Percentiles rank a stretch among this genome's conserved stretches.
Conservation (phyloP, 805 yeast species). For the Candida sphagnicola region DNA sequence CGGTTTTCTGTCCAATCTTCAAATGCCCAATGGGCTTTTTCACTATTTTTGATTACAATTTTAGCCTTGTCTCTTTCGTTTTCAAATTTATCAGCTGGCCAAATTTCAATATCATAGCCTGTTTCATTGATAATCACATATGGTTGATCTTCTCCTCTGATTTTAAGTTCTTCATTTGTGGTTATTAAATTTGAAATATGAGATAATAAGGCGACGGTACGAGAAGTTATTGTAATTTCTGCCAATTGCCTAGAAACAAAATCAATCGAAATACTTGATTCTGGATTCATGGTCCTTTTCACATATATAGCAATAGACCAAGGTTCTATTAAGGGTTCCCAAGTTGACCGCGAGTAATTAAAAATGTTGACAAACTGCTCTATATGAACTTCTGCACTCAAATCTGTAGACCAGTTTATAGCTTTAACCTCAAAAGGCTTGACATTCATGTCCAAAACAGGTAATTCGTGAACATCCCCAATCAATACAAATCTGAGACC, state of each 20-base stretch:
- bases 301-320: slow-evolving; percentile 78
- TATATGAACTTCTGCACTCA: slow-evolving; percentile 63
- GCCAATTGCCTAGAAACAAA: slow-evolving; percentile 72
- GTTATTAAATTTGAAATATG: slow-evolving; percentile 61
- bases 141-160: slow-evolving; percentile 79
- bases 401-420: slow-evolving; percentile 81
- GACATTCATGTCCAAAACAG: slow-evolving; percentile 73
- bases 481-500: slow-evolving; percentile 80
- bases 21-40: slow-evolving; percentile 76
- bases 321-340: slow-evolving; percentile 94
- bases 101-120: slow-evolving; percentile 74
- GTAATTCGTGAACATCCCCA: slow-evolving; percentile 89
- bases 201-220: slow-evolving; percentile 72
- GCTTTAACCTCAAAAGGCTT: slow-evolving; percentile 66
- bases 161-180: slow-evolving; percentile 49
- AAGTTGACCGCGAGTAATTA: slow-evolving; percentile 83
- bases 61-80: slow-evolving; percentile 12
- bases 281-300: slow-evolving; percentile 44
- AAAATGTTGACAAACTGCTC: slow-evolving; percentile 71
- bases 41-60: slow-evolving; percentile 44
- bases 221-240: slow-evolving; percentile 76
- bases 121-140: slow-evolving; percentile 80
- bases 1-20: slow-evolving; percentile 90
- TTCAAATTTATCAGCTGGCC: slow-evolving; percentile 54
- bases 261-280: slow-evolving; percentile 54